These are phyloP conservation scores for Phycomyces blakesleeanus DNA, from an alignment of 192 early-diverging fungal species.

Conservation along the genomic window DNA sequence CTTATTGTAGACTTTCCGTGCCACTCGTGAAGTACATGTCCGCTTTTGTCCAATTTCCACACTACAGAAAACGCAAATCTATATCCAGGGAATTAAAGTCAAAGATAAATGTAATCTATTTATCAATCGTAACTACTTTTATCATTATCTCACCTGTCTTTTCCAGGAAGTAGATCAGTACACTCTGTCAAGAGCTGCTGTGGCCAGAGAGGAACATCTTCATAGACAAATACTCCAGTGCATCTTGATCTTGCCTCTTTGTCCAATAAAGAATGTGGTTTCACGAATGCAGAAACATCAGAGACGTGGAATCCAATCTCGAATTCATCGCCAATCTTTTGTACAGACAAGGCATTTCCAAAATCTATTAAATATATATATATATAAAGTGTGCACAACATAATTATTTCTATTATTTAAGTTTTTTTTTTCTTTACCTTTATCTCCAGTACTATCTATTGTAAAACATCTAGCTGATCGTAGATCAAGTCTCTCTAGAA, in stretches of 20 bases:
- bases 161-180: slow-evolving; percentile 87
- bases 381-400: too few species aligned
- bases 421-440: slow-evolving; percentile 53
- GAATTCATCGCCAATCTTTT: slow-evolving; percentile 55
- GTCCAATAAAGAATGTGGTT: slow-evolving; percentile 84
- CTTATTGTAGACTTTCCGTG: slow-evolving; percentile 88
- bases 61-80: slow-evolving; percentile 89
- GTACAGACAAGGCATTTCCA: slow-evolving; percentile 74
- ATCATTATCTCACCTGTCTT: slow-evolving; percentile 65
- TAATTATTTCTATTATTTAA: too few species aligned
- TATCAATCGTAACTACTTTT: too few species aligned
- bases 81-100: too few species aligned
- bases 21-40: slow-evolving; percentile 66
- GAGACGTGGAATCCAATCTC: slow-evolving; percentile 83
- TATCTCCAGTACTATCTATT: slow-evolving; percentile 78
- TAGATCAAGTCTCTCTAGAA: slow-evolving; percentile 63
- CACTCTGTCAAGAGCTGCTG: slow-evolving; percentile 82
- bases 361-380: slow-evolving; percentile 41
- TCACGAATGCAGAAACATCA: slow-evolving; percentile 94
- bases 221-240: slow-evolving; percentile 88
- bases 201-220: slow-evolving; percentile 94
- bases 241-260: slow-evolving; percentile 84
- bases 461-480: slow-evolving; percentile 71
- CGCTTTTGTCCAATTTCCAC: slow-evolving; percentile 88
- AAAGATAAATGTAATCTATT: too few species aligned